phyloP scores from a whole-genome alignment of 2,329 filamentous ascomycete species.

The Hypomyces rosellus region DNA sequence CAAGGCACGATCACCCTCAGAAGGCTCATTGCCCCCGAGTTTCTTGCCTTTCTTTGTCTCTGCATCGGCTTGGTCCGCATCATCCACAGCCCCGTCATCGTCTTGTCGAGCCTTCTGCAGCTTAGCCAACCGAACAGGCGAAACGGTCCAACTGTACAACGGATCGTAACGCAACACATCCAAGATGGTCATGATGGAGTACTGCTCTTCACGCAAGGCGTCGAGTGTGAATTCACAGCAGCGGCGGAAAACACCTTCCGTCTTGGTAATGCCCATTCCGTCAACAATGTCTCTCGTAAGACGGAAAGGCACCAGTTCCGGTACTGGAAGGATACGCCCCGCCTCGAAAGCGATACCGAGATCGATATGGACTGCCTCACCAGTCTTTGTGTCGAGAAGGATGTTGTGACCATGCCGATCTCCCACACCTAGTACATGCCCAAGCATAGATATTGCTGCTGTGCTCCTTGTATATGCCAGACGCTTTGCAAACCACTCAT shows the following conservation, averaged over 20 bases:
- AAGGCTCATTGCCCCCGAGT: constrained; percentile 44
- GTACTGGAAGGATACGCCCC: constrained; percentile 88
- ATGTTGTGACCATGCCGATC: constrained; percentile 98
- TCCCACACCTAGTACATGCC: constrained; percentile 85
- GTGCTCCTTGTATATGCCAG: constrained; percentile 90
- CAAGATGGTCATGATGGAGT: constrained; percentile 97
- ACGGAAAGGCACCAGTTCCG: constrained; percentile 92
- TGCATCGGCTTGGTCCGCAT: constrained; percentile 32
- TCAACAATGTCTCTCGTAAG: constrained; percentile 92
- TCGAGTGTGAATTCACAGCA: constrained; percentile 98
- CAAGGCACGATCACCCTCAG: constrained; percentile 84
- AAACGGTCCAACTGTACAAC: constrained; percentile 91
- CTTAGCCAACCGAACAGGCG: constrained; percentile 58
- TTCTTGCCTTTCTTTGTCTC: constrained; percentile 35
- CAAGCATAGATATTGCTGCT: constrained; percentile 90
- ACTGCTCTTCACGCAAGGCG: constrained; percentile 87
- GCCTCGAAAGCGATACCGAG: constrained; percentile 96
- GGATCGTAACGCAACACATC: constrained; percentile 98
- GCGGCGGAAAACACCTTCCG: constrained; percentile 93
- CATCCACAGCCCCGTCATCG: constrained; percentile 33
- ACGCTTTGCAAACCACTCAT: constrained; percentile 89
- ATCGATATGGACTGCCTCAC: constrained; percentile 95
- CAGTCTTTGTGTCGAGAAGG: constrained; percentile 78
- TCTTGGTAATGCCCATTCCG: constrained; percentile 91
- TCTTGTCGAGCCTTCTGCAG: constrained; percentile 56